Conservation (phyloP, 768 basidiomycete species). For the Hydnum rufescens region DNA sequence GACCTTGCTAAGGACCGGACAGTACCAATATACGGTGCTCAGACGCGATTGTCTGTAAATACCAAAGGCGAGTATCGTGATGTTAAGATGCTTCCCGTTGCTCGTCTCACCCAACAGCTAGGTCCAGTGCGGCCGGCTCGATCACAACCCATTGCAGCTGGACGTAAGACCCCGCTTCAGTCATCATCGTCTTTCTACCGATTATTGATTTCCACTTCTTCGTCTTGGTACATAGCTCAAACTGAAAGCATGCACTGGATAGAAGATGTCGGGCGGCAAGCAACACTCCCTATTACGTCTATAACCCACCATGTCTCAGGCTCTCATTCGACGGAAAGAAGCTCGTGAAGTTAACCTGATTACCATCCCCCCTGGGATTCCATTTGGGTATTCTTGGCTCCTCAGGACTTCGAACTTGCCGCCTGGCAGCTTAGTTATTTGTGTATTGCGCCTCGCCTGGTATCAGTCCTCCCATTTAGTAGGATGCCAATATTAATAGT, state of each 20-base stretch:
- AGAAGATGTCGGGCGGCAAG: constrained; percentile 37
- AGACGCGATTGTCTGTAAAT: constrained; percentile 61
- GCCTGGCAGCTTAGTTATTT: constrained; percentile 92
- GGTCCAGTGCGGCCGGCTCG: constrained; percentile 61
- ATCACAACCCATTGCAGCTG: constrained; percentile 60
- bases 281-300: constrained; percentile 19
- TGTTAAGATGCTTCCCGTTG: constrained; percentile 64
- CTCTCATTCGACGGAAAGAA: constrained; percentile 81
- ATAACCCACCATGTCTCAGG: constrained; percentile 70
- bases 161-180: constrained; percentile 27
- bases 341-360: constrained; percentile 85
- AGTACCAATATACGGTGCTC: constrained; percentile 26
- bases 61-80: constrained; percentile 79
- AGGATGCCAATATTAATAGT: no score
- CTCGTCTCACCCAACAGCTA: constrained; percentile 54
- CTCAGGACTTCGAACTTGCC: constrained; percentile 94
- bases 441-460: constrained; percentile 78
- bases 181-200: not conserved
- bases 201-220: not conserved
- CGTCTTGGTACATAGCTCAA: constrained; percentile 21
- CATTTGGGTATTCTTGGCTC: constrained; percentile 85
- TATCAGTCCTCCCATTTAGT: no score
- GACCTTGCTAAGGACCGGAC: no score
- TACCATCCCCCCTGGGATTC: constrained; percentile 97
- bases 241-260: constrained; percentile 36